Evolutionary conservation across 305 asterid species (phyloP).

Genomic region (Salvia sclarea): DNA sequence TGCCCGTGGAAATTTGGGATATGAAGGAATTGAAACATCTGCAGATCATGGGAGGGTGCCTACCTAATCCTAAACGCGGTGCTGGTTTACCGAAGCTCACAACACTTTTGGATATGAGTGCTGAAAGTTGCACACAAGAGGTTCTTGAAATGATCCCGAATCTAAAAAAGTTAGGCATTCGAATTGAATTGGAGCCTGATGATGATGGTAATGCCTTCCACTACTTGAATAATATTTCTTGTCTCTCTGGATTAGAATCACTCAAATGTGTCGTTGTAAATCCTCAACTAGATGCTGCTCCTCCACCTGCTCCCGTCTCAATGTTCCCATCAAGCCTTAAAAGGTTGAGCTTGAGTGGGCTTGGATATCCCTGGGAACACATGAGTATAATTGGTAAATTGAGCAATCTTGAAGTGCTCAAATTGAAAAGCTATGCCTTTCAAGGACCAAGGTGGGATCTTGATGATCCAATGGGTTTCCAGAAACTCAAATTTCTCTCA

Average conservation of each 20-base stretch:
- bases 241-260: not conserved
- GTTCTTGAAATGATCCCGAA: not conserved
- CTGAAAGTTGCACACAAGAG: not conserved
- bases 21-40: conserved; percentile 12
- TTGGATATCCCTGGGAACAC: not conserved
- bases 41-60: not conserved
- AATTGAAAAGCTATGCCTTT: too few relatives aligned
- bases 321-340: too few relatives aligned
- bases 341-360: not conserved
- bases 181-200: not conserved
- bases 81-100: not conserved
- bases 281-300: not conserved
- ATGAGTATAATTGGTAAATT: not conserved
- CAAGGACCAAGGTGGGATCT: conserved; percentile 7
- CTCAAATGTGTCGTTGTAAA: conserved; percentile 6
- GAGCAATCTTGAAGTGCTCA: not conserved
- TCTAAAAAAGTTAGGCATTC: not conserved
- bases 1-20: not conserved
- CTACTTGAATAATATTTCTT: not conserved
- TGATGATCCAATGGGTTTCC: too few relatives aligned
- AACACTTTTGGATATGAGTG: not conserved
- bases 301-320: not conserved
- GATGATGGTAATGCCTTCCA: not conserved
- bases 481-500: too few relatives aligned
- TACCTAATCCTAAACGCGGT: not conserved